Percentiles rank a stretch among this genome's conserved stretches.
Evolutionary conservation across 176 grass and related monocot genomes (phyloP).

Genomic region (sorghum (Sorghum bicolor)): DNA sequence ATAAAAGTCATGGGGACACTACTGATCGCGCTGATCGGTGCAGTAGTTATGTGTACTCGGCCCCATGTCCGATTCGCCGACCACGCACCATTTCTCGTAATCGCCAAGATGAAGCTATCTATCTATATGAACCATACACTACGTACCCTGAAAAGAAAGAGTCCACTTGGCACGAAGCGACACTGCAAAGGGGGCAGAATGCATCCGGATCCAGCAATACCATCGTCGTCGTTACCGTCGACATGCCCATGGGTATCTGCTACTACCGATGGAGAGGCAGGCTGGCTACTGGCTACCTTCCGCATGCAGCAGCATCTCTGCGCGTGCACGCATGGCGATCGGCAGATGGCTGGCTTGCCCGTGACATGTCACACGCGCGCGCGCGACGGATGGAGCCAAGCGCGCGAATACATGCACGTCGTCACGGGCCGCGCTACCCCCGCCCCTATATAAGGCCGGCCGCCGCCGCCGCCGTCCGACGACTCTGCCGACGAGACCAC

Average conservation of each 20-base stretch:
- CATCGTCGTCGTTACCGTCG: constrained; percentile 21
- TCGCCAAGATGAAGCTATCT: not conserved
- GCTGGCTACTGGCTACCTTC: not conserved
- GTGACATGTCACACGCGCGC: not conserved
- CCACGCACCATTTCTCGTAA: not conserved
- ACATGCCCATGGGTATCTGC: not conserved
- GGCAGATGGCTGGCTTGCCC: not conserved
- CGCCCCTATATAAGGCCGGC: constrained; percentile 4
- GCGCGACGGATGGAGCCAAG: constrained; percentile 3
- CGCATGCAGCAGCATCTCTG: not conserved
- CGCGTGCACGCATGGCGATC: not conserved
- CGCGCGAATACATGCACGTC: constrained; percentile 15
- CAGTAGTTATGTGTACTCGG: no score
- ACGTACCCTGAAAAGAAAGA: not conserved
- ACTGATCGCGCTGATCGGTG: no score
- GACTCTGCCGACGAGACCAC: not conserved
- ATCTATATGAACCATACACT: not conserved
- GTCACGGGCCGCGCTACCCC: constrained; percentile 27
- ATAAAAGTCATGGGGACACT: no score
- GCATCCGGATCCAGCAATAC: not conserved
- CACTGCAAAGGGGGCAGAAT: not conserved
- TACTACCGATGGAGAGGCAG: not conserved
- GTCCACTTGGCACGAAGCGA: not conserved
- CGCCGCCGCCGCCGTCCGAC: not conserved
- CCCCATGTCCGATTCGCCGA: not conserved